These are phyloP conservation scores for Silene vulgaris DNA, from an alignment of 179 eudicot genomes.

Conservation along the genomic window DNA sequence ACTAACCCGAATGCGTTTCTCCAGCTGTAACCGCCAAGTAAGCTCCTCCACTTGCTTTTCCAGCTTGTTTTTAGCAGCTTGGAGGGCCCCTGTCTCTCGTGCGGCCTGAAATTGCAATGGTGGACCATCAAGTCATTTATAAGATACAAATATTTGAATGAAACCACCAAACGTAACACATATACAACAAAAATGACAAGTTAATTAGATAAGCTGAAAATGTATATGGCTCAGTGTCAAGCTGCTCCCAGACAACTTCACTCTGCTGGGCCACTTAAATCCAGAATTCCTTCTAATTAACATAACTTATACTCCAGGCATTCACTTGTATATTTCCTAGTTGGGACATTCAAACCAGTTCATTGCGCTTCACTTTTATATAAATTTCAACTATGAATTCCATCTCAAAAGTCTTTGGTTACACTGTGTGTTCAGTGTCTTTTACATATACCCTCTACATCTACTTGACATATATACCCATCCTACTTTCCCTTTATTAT, in stretches of 20 bases:
- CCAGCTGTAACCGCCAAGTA: constrained; percentile 88
- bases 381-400: no score
- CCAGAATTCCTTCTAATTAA: background rate
- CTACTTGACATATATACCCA: no score
- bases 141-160: background rate
- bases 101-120: constrained; percentile 57
- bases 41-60: constrained; percentile 99
- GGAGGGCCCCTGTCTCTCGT: constrained; percentile 94
- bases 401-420: no score
- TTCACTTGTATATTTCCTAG: background rate
- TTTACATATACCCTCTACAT: no score
- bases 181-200: no score
- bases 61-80: constrained; percentile 95
- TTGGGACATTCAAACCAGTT: no score
- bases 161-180: background rate
- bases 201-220: background rate
- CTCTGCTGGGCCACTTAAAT: background rate
- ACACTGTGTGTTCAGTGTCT: no score
- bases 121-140: background rate
- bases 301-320: background rate
- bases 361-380: no score
- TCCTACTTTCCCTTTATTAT: no score
- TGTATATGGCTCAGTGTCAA: background rate
- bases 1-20: constrained; percentile 94
- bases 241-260: constrained; percentile 3